Percentiles rank a stretch among this genome's conserved stretches.
Evolutionary conservation across 768 basidiomycete genomes (phyloP).

Genomic region (Tricholoma furcatifolium): DNA sequence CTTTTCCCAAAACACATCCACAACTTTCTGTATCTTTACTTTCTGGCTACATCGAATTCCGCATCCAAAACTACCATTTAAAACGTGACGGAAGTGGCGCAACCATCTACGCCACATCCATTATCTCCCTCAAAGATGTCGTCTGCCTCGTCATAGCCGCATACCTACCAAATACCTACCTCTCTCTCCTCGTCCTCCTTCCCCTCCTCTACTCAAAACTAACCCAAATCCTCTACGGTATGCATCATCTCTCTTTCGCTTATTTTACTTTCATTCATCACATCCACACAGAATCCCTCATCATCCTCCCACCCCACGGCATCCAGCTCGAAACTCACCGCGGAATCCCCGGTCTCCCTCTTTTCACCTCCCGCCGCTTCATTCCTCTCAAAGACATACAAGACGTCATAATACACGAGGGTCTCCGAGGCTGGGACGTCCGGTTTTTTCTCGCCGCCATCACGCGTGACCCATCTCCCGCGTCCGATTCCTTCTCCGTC

Average conservation of each 20-base stretch:
- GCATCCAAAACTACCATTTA: conserved; percentile 52
- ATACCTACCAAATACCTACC: background rate
- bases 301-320: conserved; percentile 65
- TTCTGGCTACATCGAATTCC: conserved; percentile 56
- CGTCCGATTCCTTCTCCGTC: conserved; percentile 25
- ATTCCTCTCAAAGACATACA: conserved; percentile 53
- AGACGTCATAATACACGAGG: conserved; percentile 76
- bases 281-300: conserved; percentile 56
- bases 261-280: background rate
- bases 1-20: conserved; percentile 30
- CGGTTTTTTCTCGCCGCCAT: conserved; percentile 63
- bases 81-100: conserved; percentile 39
- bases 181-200: background rate
- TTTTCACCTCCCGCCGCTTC: conserved; percentile 48
- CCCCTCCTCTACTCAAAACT: conserved; percentile 4
- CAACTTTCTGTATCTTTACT: conserved; percentile 49
- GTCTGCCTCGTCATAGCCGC: conserved; percentile 26
- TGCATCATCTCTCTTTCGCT: conserved; percentile 1
- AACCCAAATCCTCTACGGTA: conserved; percentile 10
- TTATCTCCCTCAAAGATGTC: conserved; percentile 38
- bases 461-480: conserved; percentile 26
- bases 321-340: conserved; percentile 73
- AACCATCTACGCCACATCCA: conserved; percentile 28
- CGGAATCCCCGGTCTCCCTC: conserved; percentile 44
- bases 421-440: conserved; percentile 68